Conservation (phyloP, 1,139 yeast species). For the Scheffersomyces titani region DNA sequence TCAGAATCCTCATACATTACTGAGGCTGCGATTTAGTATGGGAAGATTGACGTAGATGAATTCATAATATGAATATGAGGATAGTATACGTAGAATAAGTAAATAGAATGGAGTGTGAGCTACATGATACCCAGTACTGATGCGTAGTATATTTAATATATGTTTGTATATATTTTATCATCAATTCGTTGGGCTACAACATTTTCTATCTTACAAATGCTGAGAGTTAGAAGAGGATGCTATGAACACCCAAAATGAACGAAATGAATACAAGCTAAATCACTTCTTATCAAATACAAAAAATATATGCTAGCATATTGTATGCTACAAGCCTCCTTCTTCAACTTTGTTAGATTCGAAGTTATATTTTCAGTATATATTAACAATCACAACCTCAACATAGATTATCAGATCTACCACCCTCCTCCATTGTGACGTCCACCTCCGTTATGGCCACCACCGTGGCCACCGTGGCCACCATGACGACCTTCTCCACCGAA, state of each 20-base stretch:
- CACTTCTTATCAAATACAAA: too few relatives aligned
- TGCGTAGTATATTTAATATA: too few relatives aligned
- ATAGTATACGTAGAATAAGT: not conserved
- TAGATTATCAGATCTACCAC: not conserved
- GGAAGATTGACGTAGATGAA: not conserved
- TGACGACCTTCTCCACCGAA: constrained; percentile 1
- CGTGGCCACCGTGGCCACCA: constrained; percentile 1
- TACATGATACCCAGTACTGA: too few relatives aligned
- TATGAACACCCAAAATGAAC: too few relatives aligned
- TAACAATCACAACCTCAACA: not conserved
- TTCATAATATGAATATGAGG: too few relatives aligned
- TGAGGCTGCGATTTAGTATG: not conserved
- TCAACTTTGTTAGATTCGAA: not conserved
- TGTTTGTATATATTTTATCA: too few relatives aligned
- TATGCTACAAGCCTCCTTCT: not conserved
- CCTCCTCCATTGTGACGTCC: constrained; percentile 1
- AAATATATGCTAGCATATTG: not conserved
- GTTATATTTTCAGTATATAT: not conserved
- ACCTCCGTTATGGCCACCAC: constrained; percentile 1
- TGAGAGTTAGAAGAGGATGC: too few relatives aligned
- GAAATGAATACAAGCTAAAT: too few relatives aligned
- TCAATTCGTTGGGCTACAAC: too few relatives aligned
- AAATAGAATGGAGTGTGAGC: too few relatives aligned
- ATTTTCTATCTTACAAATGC: too few relatives aligned
- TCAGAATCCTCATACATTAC: not conserved